Percentiles rank a stretch among this genome's conserved stretches.
These are phyloP conservation scores for Orobanche coerulescens DNA, from an alignment of 257 asterid genomes.

Conservation along the genomic window DNA sequence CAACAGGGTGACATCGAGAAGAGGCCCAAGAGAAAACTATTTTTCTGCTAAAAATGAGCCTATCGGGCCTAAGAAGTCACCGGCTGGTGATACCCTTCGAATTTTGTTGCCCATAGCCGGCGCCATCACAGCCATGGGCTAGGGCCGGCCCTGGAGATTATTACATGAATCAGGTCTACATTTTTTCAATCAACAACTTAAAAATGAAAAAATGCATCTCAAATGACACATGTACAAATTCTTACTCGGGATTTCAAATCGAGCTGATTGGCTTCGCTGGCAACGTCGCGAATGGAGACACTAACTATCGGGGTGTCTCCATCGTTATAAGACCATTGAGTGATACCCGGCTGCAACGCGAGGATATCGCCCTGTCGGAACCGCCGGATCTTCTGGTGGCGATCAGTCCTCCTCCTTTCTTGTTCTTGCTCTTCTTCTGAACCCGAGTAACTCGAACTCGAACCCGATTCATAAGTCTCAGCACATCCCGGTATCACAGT, in stretches of 20 bases:
- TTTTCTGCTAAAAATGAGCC: no score
- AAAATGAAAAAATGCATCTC: neutral
- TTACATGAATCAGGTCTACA: no score
- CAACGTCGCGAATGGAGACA: conserved; percentile 33
- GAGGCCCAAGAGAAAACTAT: no score
- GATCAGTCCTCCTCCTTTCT: conserved; percentile 25
- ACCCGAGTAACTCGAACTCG: neutral
- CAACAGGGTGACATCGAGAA: no score
- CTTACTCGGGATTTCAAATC: conserved; percentile 47
- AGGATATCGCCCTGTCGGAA: conserved; percentile 45
- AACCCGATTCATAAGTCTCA: conserved; percentile 40
- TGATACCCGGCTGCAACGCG: conserved; percentile 41
- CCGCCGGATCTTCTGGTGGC: conserved; percentile 48
- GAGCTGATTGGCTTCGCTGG: conserved; percentile 45
- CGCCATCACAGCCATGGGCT: no score
- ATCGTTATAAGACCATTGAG: conserved; percentile 47
- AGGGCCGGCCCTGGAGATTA: no score
- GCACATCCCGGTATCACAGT: conserved; percentile 52
- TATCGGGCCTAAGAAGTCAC: no score
- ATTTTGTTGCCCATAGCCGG: no score
- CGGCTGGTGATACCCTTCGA: no score
- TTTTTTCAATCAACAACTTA: no score
- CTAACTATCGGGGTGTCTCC: conserved; percentile 34
- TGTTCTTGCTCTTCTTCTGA: conserved; percentile 9
- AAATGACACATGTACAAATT: no score